A percentile compares a stretch with the other conserved stretches of the same genome.
These are phyloP conservation scores for Trichosporon coremiiforme DNA, from an alignment of 1,284 basidiomycete species.

Conservation along the genomic window DNA sequence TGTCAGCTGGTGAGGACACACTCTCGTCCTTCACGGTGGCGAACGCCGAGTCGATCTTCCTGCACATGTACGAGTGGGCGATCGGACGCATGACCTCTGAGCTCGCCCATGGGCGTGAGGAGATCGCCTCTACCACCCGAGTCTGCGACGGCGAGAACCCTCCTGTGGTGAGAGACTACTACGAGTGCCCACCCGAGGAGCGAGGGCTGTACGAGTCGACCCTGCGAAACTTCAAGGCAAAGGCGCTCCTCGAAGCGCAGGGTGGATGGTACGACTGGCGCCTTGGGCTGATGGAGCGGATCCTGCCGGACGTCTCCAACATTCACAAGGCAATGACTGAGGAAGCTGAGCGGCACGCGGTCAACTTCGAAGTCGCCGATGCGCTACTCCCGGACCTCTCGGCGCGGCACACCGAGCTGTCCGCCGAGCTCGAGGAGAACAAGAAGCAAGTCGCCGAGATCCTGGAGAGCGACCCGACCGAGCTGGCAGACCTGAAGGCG, in stretches of 20 bases:
- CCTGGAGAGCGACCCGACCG: constrained; percentile 79
- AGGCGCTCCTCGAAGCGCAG: constrained; percentile 70
- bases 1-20: constrained; percentile 37
- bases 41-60: constrained; percentile 46
- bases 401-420: constrained; percentile 70
- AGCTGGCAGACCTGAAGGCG: constrained; percentile 77
- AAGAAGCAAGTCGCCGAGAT: constrained; percentile 74
- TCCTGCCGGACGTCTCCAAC: constrained; percentile 68
- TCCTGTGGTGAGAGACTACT: constrained; percentile 76
- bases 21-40: constrained; percentile 52
- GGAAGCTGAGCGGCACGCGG: constrained; percentile 72
- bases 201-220: constrained; percentile 67
- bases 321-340: constrained; percentile 68
- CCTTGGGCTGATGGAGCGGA: constrained; percentile 71
- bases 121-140: constrained; percentile 64
- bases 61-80: constrained; percentile 59
- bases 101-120: constrained; percentile 39
- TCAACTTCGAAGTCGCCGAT: constrained; percentile 64
- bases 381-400: constrained; percentile 62
- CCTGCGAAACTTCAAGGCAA: constrained; percentile 74
- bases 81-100: constrained; percentile 59
- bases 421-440: constrained; percentile 72
- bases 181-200: constrained; percentile 72
- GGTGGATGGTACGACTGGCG: constrained; percentile 93
- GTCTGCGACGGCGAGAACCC: constrained; percentile 74